phyloP scores from a whole-genome alignment of 2,329 filamentous ascomycete species.

The Alternaria conjuncta region DNA sequence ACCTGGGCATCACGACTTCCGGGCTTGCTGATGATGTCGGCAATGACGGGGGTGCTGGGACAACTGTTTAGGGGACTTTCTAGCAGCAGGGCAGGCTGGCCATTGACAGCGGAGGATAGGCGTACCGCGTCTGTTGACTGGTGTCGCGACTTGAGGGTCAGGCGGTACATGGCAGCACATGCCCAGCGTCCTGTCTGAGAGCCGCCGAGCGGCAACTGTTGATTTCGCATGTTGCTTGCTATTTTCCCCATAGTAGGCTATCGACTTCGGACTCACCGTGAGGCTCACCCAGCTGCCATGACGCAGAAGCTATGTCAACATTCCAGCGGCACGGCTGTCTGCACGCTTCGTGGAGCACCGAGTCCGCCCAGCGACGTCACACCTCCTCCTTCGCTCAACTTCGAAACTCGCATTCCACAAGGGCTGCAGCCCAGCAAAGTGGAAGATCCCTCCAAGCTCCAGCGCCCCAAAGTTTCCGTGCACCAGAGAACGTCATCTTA shows the following conservation, averaged over 20 bases:
- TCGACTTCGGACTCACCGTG: background rate
- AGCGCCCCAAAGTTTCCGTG: slow-evolving; percentile 10
- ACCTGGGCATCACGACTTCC: slow-evolving; percentile 6
- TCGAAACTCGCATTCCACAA: slow-evolving; percentile 10
- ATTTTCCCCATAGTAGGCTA: background rate
- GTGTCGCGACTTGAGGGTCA: slow-evolving; percentile 5
- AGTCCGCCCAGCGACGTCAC: slow-evolving; percentile 9
- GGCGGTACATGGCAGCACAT: background rate
- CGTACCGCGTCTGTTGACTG: slow-evolving; percentile 2
- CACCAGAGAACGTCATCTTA: slow-evolving; percentile 24
- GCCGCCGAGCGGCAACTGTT: slow-evolving; percentile 1
- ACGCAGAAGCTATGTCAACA: background rate
- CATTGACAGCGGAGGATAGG: slow-evolving; percentile 6
- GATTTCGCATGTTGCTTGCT: background rate
- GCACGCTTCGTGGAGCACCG: background rate
- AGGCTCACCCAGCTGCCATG: background rate
- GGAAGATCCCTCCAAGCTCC: slow-evolving; percentile 15
- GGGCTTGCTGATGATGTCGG: slow-evolving; percentile 21
- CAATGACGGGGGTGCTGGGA: slow-evolving; percentile 19
- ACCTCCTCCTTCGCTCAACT: background rate
- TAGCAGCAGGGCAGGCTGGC: slow-evolving; percentile 9
- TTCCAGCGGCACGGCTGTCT: background rate
- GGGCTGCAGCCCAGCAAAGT: slow-evolving; percentile 16
- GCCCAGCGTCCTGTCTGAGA: background rate
- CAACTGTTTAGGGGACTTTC: slow-evolving; percentile 20